Evolutionary conservation across 2,329 filamentous ascomycete species (phyloP).

Genomic region (Cladosporium sp.): DNA sequence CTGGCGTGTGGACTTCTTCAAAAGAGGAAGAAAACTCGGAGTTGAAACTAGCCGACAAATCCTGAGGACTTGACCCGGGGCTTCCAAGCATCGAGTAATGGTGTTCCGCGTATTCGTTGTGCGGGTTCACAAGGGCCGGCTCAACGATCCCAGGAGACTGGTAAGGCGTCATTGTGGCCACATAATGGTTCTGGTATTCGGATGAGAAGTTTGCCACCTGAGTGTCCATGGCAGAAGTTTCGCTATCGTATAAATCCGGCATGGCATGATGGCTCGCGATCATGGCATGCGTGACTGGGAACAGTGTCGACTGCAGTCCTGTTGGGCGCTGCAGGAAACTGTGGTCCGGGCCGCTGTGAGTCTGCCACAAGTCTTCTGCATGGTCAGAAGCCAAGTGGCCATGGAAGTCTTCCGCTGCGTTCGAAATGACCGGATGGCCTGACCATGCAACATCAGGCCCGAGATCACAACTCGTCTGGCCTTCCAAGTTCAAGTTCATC

Average conservation of each 20-base stretch:
- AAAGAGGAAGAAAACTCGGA: not conserved
- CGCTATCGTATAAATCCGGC: not conserved
- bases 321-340: constrained; percentile 1
- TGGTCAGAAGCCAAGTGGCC: constrained; percentile 1
- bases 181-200: not conserved
- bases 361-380: not conserved
- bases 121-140: constrained; percentile 29
- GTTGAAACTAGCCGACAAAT: constrained; percentile 12
- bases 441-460: constrained; percentile 2
- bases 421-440: not conserved
- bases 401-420: not conserved
- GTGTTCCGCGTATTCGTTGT: constrained; percentile 26
- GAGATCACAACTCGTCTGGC: not conserved
- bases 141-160: constrained; percentile 24
- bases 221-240: not conserved
- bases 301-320: constrained; percentile 11
- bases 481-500: constrained; percentile 2
- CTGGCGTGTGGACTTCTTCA: constrained; percentile 7
- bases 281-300: constrained; percentile 9
- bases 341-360: not conserved
- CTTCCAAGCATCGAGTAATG: constrained; percentile 22
- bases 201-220: not conserved
- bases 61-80: constrained; percentile 8
- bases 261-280: not conserved
- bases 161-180: not conserved